Conservation (phyloP, 768 basidiomycete genomes). For the Suillus sp. region DNA sequence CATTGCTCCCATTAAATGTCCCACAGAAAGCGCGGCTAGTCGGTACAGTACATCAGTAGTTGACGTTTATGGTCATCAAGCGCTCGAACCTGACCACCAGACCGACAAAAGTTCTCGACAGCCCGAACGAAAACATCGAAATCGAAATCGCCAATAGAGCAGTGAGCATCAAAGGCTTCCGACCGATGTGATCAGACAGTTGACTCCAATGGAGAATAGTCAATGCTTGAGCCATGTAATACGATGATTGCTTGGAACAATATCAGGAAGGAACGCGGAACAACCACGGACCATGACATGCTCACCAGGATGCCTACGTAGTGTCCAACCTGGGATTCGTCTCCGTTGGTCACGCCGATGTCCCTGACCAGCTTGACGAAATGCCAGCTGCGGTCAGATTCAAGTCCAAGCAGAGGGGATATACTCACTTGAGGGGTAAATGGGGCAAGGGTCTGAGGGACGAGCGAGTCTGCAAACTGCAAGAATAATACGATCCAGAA, state of each 20-base stretch:
- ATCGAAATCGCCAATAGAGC: constrained; percentile 41
- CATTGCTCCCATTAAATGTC: constrained; percentile 52
- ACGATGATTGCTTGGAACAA: constrained; percentile 40
- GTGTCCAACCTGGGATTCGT: constrained; percentile 44
- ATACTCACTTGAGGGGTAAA: constrained; percentile 61
- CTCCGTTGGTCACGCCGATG: constrained; percentile 37
- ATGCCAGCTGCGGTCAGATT: not conserved
- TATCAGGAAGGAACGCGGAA: not conserved
- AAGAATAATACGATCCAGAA: constrained; percentile 64
- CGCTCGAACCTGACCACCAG: constrained; percentile 36
- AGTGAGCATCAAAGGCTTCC: constrained; percentile 42
- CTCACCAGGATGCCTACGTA: constrained; percentile 44
- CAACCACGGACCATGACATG: not conserved
- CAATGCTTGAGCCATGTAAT: constrained; percentile 44
- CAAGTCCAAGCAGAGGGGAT: not conserved
- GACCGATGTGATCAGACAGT: constrained; percentile 43
- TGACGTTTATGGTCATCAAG: not conserved
- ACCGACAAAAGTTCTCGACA: constrained; percentile 42
- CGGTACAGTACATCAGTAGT: not conserved
- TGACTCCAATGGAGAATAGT: constrained; percentile 47
- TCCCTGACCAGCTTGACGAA: constrained; percentile 14
- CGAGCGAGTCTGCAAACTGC: constrained; percentile 71
- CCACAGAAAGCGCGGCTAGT: constrained; percentile 44
- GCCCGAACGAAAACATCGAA: constrained; percentile 44
- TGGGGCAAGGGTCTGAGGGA: constrained; percentile 69